phyloP scores from a whole-genome alignment of 768 basidiomycete species.

The Naganishia onofrii region DNA sequence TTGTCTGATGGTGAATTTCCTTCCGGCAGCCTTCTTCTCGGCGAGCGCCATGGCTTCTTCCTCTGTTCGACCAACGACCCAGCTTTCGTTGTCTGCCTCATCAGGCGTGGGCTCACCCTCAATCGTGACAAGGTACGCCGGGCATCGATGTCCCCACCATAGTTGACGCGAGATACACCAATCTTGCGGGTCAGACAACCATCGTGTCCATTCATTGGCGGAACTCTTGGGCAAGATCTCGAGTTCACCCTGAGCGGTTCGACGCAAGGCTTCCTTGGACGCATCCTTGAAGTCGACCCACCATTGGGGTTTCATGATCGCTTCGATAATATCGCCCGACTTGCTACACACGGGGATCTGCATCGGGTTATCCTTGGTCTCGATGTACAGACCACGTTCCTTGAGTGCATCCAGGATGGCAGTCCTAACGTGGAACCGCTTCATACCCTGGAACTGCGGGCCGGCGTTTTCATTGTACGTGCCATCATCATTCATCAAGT shows the following conservation, averaged over 20 bases:
- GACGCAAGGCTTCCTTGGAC: slow-evolving; percentile 85
- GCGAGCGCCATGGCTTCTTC: slow-evolving; percentile 76
- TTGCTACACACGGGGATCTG: slow-evolving; percentile 95
- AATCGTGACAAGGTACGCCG: slow-evolving; percentile 85
- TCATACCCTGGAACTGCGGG: slow-evolving; percentile 83
- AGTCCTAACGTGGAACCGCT: slow-evolving; percentile 87
- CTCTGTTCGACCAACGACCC: slow-evolving; percentile 86
- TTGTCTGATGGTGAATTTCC: slow-evolving; percentile 73
- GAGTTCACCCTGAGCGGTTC: slow-evolving; percentile 83
- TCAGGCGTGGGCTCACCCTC: slow-evolving; percentile 68
- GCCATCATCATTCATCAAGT: slow-evolving; percentile 92
- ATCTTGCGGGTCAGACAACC: slow-evolving; percentile 92
- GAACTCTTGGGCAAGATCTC: slow-evolving; percentile 76
- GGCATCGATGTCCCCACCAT: slow-evolving; percentile 98
- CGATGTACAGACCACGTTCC: slow-evolving; percentile 78
- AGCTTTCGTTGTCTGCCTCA: slow-evolving; percentile 67
- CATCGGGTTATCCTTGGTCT: slow-evolving; percentile 96
- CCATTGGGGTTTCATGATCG: slow-evolving; percentile 95
- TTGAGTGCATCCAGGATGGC: slow-evolving; percentile 79
- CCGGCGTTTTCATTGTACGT: slow-evolving; percentile 90
- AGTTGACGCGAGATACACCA: slow-evolving; percentile 99
- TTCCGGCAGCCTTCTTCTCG: slow-evolving; percentile 63
- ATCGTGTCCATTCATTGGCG: slow-evolving; percentile 92
- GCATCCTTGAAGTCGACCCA: slow-evolving; percentile 92
- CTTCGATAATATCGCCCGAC: slow-evolving; percentile 95